A percentile compares a stretch with the other conserved stretches of the same genome.
These are phyloP conservation scores for Fusarium pseudocircinatum DNA, from an alignment of 2,329 filamentous ascomycete species.

Conservation along the genomic window DNA sequence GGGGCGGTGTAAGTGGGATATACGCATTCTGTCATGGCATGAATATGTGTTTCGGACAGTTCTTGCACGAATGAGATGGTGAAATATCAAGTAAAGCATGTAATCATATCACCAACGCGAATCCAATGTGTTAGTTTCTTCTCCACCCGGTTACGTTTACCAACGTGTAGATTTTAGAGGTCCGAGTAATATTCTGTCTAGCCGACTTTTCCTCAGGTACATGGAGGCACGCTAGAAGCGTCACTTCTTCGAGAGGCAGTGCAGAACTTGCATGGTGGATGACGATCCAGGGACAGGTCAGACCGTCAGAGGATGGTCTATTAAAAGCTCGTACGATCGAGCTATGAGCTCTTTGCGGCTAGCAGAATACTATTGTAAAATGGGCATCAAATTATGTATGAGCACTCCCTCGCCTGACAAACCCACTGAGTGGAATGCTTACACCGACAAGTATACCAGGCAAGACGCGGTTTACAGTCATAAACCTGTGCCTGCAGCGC, in stretches of 20 bases:
- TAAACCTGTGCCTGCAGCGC: neutral
- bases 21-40: neutral
- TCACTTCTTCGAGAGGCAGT: constrained; percentile 31
- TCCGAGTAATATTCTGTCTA: neutral
- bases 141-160: neutral
- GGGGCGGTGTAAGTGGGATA: constrained; percentile 36
- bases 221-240: constrained; percentile 14
- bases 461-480: neutral
- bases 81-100: constrained; percentile 8
- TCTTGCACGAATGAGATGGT: constrained; percentile 3
- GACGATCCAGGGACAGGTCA: constrained; percentile 22
- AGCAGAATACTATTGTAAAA: neutral
- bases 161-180: neutral
- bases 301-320: constrained; percentile 13
- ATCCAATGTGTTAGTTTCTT: constrained; percentile 1
- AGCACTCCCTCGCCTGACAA: neutral
- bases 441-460: neutral
- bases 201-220: neutral
- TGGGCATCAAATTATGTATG: neutral
- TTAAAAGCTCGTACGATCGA: constrained; percentile 19
- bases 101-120: neutral
- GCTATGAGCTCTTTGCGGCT: neutral
- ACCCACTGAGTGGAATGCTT: neutral
- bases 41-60: neutral
- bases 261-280: constrained; percentile 17